Evolutionary conservation across 2,329 filamentous ascomycete species (phyloP).

Genomic region (Hypocreales sp.): DNA sequence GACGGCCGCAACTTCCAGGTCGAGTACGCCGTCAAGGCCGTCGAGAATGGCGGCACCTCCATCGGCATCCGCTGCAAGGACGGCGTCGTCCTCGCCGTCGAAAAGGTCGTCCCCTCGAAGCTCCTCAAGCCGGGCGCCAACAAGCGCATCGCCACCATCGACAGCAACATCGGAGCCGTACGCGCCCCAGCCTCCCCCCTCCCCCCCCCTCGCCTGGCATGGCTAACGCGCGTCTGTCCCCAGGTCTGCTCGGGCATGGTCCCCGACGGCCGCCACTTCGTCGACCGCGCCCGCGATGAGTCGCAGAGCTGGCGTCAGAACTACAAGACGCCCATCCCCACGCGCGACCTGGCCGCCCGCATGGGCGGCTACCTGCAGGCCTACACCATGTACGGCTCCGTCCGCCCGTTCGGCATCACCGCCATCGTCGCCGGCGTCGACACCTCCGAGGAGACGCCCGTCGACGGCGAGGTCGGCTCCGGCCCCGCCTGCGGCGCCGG

Average conservation of each 20-base stretch:
- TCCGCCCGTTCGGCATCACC: conserved; percentile 92
- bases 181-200: conserved; percentile 18
- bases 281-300: conserved; percentile 87
- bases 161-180: conserved; percentile 88
- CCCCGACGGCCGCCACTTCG: conserved; percentile 89
- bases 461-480: conserved; percentile 79
- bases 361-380: conserved; percentile 95
- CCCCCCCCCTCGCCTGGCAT: background rate
- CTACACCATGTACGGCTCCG: conserved; percentile 93
- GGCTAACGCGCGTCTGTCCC: too few species aligned
- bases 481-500: conserved; percentile 70
- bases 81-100: conserved; percentile 86
- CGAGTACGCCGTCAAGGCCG: conserved; percentile 97
- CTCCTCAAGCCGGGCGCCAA: conserved; percentile 89
- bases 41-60: conserved; percentile 93
- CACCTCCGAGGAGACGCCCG: conserved; percentile 66
- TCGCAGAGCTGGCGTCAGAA: conserved; percentile 77
- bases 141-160: conserved; percentile 90
- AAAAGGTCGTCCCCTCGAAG: conserved; percentile 94
- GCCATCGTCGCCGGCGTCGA: conserved; percentile 91
- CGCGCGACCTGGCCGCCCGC: conserved; percentile 73
- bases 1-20: conserved; percentile 99
- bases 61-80: conserved; percentile 96
- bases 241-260: conserved; percentile 89
- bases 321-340: conserved; percentile 91